Evolutionary conservation across 2,329 filamentous ascomycete genomes (phyloP).

Genomic region (Paecilomyces fulvus): DNA sequence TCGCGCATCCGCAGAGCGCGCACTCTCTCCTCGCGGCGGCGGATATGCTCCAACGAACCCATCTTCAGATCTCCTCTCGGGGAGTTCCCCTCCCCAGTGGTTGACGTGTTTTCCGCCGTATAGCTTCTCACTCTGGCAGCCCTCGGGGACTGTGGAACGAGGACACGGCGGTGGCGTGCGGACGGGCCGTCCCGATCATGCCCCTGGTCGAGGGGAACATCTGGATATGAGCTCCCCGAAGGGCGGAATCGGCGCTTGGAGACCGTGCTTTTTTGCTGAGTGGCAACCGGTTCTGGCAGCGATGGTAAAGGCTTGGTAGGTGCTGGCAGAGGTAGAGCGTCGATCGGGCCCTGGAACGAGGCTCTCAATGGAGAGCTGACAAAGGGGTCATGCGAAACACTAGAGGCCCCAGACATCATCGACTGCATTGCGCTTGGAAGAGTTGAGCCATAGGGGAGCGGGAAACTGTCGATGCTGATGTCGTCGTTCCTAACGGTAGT

Average conservation of each 20-base stretch:
- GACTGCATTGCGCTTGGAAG: neutral
- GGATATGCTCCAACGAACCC: constrained; percentile 6
- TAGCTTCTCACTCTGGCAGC: neutral
- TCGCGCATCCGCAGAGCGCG: constrained; percentile 21
- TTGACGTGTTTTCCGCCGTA: neutral
- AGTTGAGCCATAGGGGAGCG: neutral
- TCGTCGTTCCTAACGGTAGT: neutral
- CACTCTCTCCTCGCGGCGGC: constrained; percentile 15
- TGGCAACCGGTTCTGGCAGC: constrained; percentile 14
- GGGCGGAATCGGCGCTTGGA: neutral
- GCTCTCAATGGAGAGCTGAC: neutral
- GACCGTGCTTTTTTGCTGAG: neutral
- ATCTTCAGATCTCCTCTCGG: neutral
- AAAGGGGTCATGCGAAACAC: constrained; percentile 2
- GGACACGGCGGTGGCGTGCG: neutral
- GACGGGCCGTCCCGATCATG: neutral
- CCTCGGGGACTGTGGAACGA: neutral
- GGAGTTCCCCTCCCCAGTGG: neutral
- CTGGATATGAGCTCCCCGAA: neutral
- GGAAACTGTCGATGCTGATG: neutral
- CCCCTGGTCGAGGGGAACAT: neutral
- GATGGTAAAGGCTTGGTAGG: constrained; percentile 26
- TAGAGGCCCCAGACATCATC: constrained; percentile 4
- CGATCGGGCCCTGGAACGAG: constrained; percentile 8
- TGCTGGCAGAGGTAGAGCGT: constrained; percentile 27